Base-by-base conservation (phyloP, 139 green algal species). In the Diplosphaera chodatii region DNA sequence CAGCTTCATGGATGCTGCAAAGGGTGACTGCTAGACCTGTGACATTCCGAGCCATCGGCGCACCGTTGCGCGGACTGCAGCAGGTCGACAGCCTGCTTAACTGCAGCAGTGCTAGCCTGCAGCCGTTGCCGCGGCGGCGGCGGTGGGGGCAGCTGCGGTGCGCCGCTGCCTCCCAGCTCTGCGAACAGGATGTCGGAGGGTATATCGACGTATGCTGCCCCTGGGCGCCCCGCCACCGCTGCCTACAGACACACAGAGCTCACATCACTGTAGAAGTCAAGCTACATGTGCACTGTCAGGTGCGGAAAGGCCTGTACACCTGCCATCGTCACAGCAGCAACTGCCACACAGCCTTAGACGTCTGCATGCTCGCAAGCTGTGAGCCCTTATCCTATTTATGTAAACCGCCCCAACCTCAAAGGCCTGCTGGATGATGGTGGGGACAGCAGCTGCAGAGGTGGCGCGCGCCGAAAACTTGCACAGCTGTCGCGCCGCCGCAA, bases 141-240 rank as follows among this genome's bases (percentile, higher is more conserved):
- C 48, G 48, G 18, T 18, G 48, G 48, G 13, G 48, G 48, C 48
- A 59, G 48, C 48, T 59, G 48, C 10, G 48, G 48, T 18, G 16
- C 48, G 48, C 16, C 13, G 48, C 25, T 18, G 4, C 10, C 64
- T 5, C 31, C 16, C 30, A 59, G 48, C 8, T 21, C 16, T 3
- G 48, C 48, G 16, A 59, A 59, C 16, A 94, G 77, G 21, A 94
- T 63, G 66, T 92, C 80, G n/a, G 85, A 84, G 2, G 90, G 89
- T 1, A 95, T 31, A 72, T 93, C 90, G n/a, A 95, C 75, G 28
- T 95, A 95, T 0, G 82, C 75, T 8, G 77, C 82, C 1, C 89
- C 89, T 0, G 87, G 89, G 32, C 89, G 68, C 40, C 89, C 87
- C 2, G 59, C 67, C 0, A 82, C 25, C 0, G 89, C 34, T 0